Base-by-base conservation (phyloP, 768 basidiomycete genomes). In the Russula olivacea region DNA sequence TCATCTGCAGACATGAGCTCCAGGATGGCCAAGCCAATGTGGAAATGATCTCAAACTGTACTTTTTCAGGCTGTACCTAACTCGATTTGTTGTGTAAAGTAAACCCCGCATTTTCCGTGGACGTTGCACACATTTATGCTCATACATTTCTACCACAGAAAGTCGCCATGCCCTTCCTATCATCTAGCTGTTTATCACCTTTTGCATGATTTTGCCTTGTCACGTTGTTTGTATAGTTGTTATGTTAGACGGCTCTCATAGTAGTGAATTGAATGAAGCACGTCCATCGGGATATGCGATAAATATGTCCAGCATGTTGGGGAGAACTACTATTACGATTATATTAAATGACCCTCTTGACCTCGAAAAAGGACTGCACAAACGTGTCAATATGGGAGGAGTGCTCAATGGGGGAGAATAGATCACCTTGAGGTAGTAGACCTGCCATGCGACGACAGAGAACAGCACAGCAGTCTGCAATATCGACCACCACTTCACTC, bases 401-500 rank as follows among this genome's bases (percentile, higher is more conserved):
- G 59, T 70, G 63, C 61, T 17, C 25, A 48, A 21, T 41, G 43
- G 32, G 21, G 30, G 30, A 19, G 7, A 19, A 52, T 30, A n/a
- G 71, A 77, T 68, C 65, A 87, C 92, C 81, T 98, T 95, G 56
- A 99, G 80, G 77, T 98, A 98, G 76, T 94, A 97, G 61, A 99
- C 83, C 76, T 99, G 97, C 95, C 95, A 98, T 49, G 83, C 95
- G 59, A 97, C 95, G 0, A 97, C 89, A 3, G 84, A 79, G 71
- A 98, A 89, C 61, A 98, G 77, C 23, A 98, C 89, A 45, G 91
- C 72, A 4, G 89, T 81, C 74, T 99, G 97, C 8, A 93, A 73
- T 64, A 99, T 87, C 2, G 93, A 95, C 97, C 97, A 99, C 93
- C 93, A 98, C 77, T 98, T 98, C 58, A 99, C 96, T 43, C 97